Percentiles rank a stretch among this genome's conserved stretches.
Evolutionary conservation across 345 rosid genomes (phyloP).

Genomic region (Linum trigynum): DNA sequence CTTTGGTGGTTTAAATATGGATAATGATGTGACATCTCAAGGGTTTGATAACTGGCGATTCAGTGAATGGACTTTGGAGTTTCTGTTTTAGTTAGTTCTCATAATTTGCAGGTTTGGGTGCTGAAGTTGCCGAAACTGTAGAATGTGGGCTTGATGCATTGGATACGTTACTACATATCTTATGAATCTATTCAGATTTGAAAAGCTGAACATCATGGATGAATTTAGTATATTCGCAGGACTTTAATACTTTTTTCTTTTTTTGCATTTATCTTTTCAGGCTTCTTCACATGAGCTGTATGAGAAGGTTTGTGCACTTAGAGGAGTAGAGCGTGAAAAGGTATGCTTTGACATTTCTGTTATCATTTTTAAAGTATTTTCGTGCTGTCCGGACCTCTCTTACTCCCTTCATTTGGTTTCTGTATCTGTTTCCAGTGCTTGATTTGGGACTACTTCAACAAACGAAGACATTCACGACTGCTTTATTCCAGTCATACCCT

Average conservation of each 20-base stretch:
- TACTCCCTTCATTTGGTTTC: background rate
- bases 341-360: conserved; percentile 26
- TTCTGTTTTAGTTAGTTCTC: too few relatives aligned
- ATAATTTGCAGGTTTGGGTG: background rate
- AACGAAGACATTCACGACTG: conserved; percentile 33
- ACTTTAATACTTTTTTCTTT: background rate
- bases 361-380: background rate
- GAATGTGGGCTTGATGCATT: background rate
- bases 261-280: conserved; percentile 27
- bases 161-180: background rate
- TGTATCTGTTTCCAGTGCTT: conserved; percentile 31
- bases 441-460: conserved; percentile 69
- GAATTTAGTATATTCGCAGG: background rate
- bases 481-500: conserved; percentile 33
- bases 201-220: background rate
- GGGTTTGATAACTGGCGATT: too few relatives aligned
- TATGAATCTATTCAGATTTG: background rate
- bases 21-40: too few relatives aligned
- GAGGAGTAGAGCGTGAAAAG: conserved; percentile 50
- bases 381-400: conserved; percentile 1
- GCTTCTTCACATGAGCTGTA: conserved; percentile 64
- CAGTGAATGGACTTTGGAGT: too few relatives aligned
- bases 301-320: conserved; percentile 51
- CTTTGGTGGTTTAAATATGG: too few relatives aligned
- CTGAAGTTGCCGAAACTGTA: background rate